Conservation (phyloP, 1,139 yeast genomes). For the Yamadazyma triangularis region DNA sequence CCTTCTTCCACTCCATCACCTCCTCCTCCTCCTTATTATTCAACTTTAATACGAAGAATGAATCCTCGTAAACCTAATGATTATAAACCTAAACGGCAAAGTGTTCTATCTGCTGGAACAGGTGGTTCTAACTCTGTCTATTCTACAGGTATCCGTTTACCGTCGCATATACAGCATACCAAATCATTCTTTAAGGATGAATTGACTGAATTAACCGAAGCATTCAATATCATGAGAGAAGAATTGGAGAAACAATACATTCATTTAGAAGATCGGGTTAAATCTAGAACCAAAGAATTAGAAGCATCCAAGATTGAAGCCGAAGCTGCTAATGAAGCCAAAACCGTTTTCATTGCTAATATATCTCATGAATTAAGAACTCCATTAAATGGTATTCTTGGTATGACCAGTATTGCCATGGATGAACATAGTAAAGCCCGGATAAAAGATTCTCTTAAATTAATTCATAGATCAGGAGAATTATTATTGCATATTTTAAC, state of each 20-base stretch:
- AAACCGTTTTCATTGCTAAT: slow-evolving; percentile 91
- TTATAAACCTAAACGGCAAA: slow-evolving; percentile 14
- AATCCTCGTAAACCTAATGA: slow-evolving; percentile 4
- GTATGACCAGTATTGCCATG: slow-evolving; percentile 93
- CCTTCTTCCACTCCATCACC: slow-evolving; percentile 7
- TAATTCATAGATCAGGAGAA: slow-evolving; percentile 87
- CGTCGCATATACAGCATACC: slow-evolving; percentile 52
- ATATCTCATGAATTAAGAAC: slow-evolving; percentile 94
- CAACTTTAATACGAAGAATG: slow-evolving; percentile 11
- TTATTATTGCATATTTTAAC: slow-evolving; percentile 80
- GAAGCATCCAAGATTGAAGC: slow-evolving; percentile 89
- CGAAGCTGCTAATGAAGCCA: slow-evolving; percentile 91
- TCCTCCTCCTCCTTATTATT: slow-evolving; percentile 15
- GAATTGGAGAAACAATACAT: slow-evolving; percentile 81
- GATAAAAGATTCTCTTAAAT: slow-evolving; percentile 61
- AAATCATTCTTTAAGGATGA: slow-evolving; percentile 74
- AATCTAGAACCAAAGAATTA: slow-evolving; percentile 78
- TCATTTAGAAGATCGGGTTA: slow-evolving; percentile 85
- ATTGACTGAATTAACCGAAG: slow-evolving; percentile 78
- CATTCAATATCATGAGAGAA: slow-evolving; percentile 88
- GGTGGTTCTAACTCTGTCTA: slow-evolving; percentile 24
- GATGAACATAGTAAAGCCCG: slow-evolving; percentile 68
- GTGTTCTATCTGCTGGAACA: slow-evolving; percentile 27
- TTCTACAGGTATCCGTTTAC: slow-evolving; percentile 39
- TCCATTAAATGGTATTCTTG: slow-evolving; percentile 91